Conservation (phyloP, 306 rosid species). For the Inga laurina region DNA sequence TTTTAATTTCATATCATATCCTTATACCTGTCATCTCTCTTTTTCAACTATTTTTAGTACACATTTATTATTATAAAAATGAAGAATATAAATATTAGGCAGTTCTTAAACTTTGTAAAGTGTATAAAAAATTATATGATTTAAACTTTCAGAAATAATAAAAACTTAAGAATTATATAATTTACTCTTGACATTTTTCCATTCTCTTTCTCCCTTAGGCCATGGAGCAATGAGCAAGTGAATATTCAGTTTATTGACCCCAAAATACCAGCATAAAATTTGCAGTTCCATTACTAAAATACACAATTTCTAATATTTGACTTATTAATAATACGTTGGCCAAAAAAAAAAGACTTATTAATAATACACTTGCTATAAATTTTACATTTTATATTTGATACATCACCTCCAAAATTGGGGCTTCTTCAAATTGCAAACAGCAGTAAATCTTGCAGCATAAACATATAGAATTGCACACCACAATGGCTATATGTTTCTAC, state of each 20-base stretch:
- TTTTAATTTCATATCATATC: neutral
- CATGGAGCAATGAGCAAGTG: too few species aligned
- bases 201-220: too few species aligned
- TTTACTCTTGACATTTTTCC: neutral
- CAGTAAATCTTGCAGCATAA: neutral
- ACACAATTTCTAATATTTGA: neutral
- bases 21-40: neutral
- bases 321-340: neutral
- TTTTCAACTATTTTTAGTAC: neutral
- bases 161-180: neutral
- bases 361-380: neutral
- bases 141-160: neutral
- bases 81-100: neutral
- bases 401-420: neutral
- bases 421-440: neutral
- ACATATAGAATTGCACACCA: neutral
- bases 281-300: too few species aligned
- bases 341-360: too few species aligned
- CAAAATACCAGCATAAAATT: neutral
- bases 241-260: too few species aligned
- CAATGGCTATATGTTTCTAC: neutral
- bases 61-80: neutral
- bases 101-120: neutral
- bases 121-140: neutral
- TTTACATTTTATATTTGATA: neutral